A percentile compares a stretch with the other conserved stretches of the same genome.
phyloP scores from a whole-genome alignment of 371 early-diverging fungal species.

The Rhizopus stolonifer region DNA sequence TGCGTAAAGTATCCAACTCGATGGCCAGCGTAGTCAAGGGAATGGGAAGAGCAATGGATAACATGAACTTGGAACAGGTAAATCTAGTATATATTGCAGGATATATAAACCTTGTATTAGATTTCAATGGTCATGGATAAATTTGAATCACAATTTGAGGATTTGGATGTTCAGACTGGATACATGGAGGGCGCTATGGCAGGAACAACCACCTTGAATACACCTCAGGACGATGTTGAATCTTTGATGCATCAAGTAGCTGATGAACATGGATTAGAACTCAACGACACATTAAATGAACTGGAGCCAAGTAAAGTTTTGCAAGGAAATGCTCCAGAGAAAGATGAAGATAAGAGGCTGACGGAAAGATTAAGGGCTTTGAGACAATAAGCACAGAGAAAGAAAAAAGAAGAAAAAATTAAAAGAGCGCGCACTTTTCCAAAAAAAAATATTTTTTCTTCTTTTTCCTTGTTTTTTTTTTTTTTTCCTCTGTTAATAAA shows the following conservation, averaged over 20 bases:
- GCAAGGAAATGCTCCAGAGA: conserved; percentile 24
- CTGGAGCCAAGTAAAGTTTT: conserved; percentile 46
- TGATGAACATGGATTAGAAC: conserved; percentile 90
- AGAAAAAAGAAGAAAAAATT: conserved; percentile 6
- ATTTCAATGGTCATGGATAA: conserved; percentile 94
- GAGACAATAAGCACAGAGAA: conserved; percentile 23
- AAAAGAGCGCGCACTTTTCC: not conserved
- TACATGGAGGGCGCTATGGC: conserved; percentile 92
- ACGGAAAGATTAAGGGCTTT: conserved; percentile 38
- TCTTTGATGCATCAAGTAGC: conserved; percentile 91
- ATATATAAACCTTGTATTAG: no score
- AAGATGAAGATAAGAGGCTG: conserved; percentile 29
- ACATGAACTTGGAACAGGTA: conserved; percentile 94
- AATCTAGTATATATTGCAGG: no score
- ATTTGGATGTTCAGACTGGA: conserved; percentile 89
- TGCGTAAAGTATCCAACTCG: conserved; percentile 75
- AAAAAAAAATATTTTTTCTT: not conserved
- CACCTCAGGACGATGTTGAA: conserved; percentile 89
- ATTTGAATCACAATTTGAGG: conserved; percentile 92
- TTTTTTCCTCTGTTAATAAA: not conserved
- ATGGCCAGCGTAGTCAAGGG: conserved; percentile 89
- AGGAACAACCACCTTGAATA: conserved; percentile 78
- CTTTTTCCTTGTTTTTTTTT: not conserved
- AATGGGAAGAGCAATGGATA: conserved; percentile 89
- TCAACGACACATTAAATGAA: conserved; percentile 62